A percentile compares a stretch with the other conserved stretches of the same genome.
Conservation (phyloP, 2,329 filamentous ascomycete species). For the Xylaria digitata region DNA sequence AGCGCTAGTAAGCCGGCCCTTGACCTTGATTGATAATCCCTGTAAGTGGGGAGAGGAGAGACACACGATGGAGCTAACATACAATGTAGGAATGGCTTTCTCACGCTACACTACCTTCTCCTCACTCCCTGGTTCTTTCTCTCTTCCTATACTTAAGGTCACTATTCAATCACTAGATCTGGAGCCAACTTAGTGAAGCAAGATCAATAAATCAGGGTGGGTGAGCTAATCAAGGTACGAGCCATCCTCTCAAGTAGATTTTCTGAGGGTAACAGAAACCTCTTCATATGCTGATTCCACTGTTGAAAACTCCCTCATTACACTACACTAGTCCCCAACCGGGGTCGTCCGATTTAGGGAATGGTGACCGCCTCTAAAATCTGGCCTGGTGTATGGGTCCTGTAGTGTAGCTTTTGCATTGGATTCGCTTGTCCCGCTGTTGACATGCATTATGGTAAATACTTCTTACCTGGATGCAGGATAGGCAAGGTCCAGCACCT, state of each 20-base stretch:
- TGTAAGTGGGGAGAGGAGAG: slow-evolving; percentile 5
- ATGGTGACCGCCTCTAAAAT: slow-evolving; percentile 19
- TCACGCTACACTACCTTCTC: slow-evolving; percentile 2
- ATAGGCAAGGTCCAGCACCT: slow-evolving; percentile 13
- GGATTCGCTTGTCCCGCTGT: slow-evolving; percentile 12
- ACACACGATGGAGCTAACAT: no score
- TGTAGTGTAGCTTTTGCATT: neutral
- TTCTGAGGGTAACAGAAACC: neutral
- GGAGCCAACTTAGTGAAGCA: neutral
- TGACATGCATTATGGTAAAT: slow-evolving; percentile 2
- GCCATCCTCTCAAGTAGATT: neutral
- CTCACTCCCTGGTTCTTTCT: neutral
- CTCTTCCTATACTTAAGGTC: neutral
- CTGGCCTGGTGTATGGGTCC: slow-evolving; percentile 10
- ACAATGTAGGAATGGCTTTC: neutral
- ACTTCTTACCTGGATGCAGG: slow-evolving; percentile 10
- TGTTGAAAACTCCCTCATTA: slow-evolving; percentile 16
- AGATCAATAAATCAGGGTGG: neutral
- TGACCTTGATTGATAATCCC: slow-evolving; percentile 6
- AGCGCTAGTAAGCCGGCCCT: slow-evolving; percentile 15
- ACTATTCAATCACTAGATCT: neutral
- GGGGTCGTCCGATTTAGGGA: slow-evolving; percentile 30
- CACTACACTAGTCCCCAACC: neutral
- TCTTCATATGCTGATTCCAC: neutral
- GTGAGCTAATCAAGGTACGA: no score